These are phyloP conservation scores for Hypoxylon fragiforme DNA, from an alignment of 495 filamentous ascomycete species.

Conservation along the genomic window DNA sequence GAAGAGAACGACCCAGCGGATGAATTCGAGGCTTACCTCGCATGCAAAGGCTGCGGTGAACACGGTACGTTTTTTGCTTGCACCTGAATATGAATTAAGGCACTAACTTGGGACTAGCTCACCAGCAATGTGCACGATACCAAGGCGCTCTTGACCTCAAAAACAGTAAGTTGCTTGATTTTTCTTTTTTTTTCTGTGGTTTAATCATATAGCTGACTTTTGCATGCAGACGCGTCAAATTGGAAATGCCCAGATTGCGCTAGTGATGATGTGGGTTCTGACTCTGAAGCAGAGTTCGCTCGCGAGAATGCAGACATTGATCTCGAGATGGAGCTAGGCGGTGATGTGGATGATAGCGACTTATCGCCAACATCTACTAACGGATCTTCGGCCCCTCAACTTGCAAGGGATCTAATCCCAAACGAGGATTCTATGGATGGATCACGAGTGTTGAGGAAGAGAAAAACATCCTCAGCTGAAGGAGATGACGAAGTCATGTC, in stretches of 20 bases:
- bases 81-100: constrained; percentile 21
- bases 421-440: constrained; percentile 84
- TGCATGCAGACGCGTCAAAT: constrained; percentile 54
- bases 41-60: constrained; percentile 80
- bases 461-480: constrained; percentile 66
- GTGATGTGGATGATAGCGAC: constrained; percentile 39
- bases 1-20: constrained; percentile 85
- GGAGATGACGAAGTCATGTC: constrained; percentile 47
- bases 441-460: constrained; percentile 82
- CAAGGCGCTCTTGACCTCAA: constrained; percentile 64
- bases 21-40: constrained; percentile 84
- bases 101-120: too few relatives aligned
- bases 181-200: constrained; percentile 6
- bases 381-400: constrained; percentile 53
- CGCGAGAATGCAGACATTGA: constrained; percentile 43
- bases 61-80: constrained; percentile 68
- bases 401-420: constrained; percentile 75
- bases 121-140: constrained; percentile 89
- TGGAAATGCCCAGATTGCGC: constrained; percentile 86
- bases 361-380: constrained; percentile 42
- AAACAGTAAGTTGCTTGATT: constrained; percentile 33
- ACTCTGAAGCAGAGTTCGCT: constrained; percentile 41
- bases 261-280: constrained; percentile 63
- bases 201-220: constrained; percentile 24
- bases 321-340: constrained; percentile 34